Conservation (phyloP, 1,139 yeast species). For the Diutina neorugosa region DNA sequence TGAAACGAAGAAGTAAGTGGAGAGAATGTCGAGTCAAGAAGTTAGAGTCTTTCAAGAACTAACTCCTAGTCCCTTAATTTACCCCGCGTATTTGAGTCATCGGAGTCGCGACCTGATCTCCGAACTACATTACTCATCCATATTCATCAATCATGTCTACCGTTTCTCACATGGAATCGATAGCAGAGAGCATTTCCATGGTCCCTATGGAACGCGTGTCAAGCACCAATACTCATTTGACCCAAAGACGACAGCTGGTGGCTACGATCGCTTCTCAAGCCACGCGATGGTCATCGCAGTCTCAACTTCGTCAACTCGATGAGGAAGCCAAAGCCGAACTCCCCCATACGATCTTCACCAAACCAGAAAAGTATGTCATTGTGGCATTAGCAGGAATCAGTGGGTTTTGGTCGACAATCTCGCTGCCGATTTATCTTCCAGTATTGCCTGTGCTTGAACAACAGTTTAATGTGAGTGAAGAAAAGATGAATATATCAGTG, state of each 20-base stretch:
- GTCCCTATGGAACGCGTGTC: neutral
- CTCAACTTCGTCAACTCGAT: neutral
- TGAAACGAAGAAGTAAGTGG: no score
- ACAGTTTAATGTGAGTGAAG: conserved; percentile 41
- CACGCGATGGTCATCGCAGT: neutral
- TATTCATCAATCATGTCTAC: neutral
- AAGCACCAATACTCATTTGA: neutral
- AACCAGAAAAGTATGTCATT: neutral
- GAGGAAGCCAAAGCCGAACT: neutral
- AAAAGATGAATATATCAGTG: conserved; percentile 50
- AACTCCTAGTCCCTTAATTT: no score
- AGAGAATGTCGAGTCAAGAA: no score
- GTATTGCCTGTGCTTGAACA: conserved; percentile 44
- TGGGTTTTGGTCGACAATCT: conserved; percentile 4
- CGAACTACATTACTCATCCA: neutral
- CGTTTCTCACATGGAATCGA: neutral
- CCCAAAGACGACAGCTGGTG: conserved; percentile 2
- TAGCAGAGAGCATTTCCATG: neutral
- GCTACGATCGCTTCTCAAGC: neutral
- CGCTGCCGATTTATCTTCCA: conserved; percentile 51
- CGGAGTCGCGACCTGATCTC: neutral
- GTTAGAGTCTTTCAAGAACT: no score
- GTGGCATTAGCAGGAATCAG: neutral
- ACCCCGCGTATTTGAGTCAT: neutral
- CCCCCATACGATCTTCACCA: conserved; percentile 2